Evolutionary conservation across 2,329 filamentous ascomycete genomes (phyloP).

Genomic region (Penicillium sp.): DNA sequence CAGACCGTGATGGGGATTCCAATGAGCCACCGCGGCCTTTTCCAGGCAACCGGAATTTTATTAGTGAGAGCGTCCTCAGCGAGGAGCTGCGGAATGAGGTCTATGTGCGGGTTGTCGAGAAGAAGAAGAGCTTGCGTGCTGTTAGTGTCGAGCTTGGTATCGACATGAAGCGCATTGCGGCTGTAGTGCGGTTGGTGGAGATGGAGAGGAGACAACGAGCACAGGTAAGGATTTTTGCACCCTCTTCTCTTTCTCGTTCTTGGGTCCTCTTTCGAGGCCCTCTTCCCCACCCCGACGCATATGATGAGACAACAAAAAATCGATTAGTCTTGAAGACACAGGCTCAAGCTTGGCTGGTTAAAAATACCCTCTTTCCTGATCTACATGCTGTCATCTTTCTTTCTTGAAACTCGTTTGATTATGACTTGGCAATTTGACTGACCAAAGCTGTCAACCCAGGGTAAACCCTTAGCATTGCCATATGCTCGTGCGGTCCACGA

Average conservation of each 20-base stretch:
- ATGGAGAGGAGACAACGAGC: conserved; percentile 76
- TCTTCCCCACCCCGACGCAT: conserved; percentile 13
- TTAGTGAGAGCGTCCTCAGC: conserved; percentile 71
- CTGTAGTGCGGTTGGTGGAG: conserved; percentile 81
- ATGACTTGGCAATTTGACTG: conserved; percentile 12
- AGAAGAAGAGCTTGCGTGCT: conserved; percentile 69
- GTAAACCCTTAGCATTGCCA: conserved; percentile 72
- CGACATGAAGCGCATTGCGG: conserved; percentile 80
- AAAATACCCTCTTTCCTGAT: conserved; percentile 59
- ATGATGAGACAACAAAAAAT: conserved; percentile 75
- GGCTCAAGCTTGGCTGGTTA: conserved; percentile 54
- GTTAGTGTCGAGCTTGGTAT: conserved; percentile 77
- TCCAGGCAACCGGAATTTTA: conserved; percentile 71
- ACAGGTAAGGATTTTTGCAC: conserved; percentile 64
- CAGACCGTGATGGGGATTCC: conserved; percentile 9
- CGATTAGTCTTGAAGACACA: conserved; percentile 99
- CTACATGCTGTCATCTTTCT: conserved; percentile 14
- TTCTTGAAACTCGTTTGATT: conserved; percentile 11
- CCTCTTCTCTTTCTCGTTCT: conserved; percentile 2
- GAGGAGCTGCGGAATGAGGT: conserved; percentile 73
- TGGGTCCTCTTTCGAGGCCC: not conserved
- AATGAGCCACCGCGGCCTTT: conserved; percentile 61
- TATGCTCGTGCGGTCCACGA: conserved; percentile 74
- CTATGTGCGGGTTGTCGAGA: conserved; percentile 66
- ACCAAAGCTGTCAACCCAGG: conserved; percentile 53